Percentiles rank a stretch among this genome's conserved stretches.
phyloP scores from a whole-genome alignment of 1,284 basidiomycete species.

The Sanguinoderma infundibulare region DNA sequence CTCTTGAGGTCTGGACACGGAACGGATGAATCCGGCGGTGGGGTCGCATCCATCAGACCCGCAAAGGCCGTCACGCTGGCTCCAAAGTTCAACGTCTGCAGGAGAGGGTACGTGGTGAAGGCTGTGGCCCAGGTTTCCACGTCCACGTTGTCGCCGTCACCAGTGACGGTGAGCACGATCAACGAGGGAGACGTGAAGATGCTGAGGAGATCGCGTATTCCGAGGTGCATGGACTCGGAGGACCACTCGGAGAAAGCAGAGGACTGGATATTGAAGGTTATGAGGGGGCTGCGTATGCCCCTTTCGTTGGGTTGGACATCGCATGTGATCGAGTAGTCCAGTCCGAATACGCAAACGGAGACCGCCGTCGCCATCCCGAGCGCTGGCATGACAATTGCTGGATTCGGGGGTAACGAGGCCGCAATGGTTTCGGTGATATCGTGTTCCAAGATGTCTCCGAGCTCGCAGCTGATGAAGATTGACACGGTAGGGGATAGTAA shows the following conservation, averaged over 20 bases:
- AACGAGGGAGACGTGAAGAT: background rate
- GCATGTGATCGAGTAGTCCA: background rate
- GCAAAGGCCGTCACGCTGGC: background rate
- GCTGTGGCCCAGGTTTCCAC: background rate
- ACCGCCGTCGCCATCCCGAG: background rate
- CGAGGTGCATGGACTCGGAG: no score
- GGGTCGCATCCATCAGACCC: background rate
- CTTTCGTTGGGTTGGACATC: background rate
- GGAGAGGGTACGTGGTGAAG: background rate
- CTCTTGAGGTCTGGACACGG: background rate
- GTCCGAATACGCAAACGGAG: background rate
- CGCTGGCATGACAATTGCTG: background rate
- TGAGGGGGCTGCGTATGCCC: no score
- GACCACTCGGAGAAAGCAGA: background rate
- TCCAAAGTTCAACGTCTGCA: background rate
- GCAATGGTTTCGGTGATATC: background rate
- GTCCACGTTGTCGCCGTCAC: background rate
- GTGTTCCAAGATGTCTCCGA: background rate
- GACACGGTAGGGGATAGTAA: background rate
- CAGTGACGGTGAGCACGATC: background rate
- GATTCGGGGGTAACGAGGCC: background rate
- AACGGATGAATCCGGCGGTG: background rate
- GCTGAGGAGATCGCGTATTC: background rate
- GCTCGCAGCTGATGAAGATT: background rate
- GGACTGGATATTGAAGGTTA: background rate